A percentile compares a stretch with the other conserved stretches of the same genome.
Conservation (phyloP, 176 grass and related monocot genomes). For the Aechmea fasciata region DNA sequence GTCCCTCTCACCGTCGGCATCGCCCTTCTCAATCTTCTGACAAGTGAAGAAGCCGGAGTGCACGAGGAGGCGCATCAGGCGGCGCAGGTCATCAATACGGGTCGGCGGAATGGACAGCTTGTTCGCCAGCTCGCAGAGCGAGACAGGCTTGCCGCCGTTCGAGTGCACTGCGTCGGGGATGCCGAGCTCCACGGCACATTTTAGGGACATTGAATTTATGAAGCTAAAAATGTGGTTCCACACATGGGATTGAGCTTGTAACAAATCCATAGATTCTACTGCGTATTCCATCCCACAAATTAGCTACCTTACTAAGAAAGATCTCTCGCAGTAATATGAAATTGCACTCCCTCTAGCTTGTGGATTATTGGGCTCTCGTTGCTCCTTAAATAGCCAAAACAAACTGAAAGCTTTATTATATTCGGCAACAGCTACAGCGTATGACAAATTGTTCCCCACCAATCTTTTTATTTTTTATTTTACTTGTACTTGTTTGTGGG, state of each 20-base stretch:
- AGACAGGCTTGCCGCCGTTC: slow-evolving; percentile 1
- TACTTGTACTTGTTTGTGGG: too few species aligned
- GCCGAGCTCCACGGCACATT: slow-evolving; percentile 24
- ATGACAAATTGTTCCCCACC: too few species aligned
- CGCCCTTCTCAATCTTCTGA: too few species aligned
- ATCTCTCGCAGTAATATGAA: too few species aligned
- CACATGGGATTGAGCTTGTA: not conserved
- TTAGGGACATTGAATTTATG: slow-evolving; percentile 15
- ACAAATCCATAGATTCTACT: not conserved
- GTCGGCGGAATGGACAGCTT: not conserved
- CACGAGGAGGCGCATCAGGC: slow-evolving; percentile 24
- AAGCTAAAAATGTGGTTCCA: slow-evolving; percentile 8
- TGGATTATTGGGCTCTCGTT: too few species aligned
- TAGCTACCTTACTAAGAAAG: too few species aligned
- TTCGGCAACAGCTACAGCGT: too few species aligned
- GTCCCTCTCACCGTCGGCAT: not conserved
- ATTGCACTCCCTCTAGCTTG: too few species aligned
- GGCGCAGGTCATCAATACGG: slow-evolving; percentile 1
- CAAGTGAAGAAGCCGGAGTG: slow-evolving; percentile 9
- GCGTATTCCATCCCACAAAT: too few species aligned
- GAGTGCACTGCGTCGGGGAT: slow-evolving; percentile 20
- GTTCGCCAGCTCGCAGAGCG: not conserved
- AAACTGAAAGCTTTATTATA: too few species aligned
- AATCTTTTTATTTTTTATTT: too few species aligned
- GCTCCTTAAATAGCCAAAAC: too few species aligned